Evolutionary conservation across 192 early-diverging fungal genomes (phyloP).

Genomic region (Pilaira anomala): DNA sequence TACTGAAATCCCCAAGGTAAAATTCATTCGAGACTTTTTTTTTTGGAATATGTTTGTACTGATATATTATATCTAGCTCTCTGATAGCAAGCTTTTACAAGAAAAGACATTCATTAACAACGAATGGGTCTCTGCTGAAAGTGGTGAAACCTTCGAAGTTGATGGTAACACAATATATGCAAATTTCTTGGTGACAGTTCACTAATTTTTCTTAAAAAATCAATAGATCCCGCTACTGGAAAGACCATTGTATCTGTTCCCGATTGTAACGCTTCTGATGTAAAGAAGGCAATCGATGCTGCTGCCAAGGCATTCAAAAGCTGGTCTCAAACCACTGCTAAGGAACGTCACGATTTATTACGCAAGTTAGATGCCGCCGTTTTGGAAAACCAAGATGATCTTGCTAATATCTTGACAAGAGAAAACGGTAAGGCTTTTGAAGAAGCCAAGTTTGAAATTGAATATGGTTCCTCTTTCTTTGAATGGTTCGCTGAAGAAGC

Average conservation of each 20-base stretch:
- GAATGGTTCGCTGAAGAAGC: conserved; percentile 90
- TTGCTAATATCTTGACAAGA: conserved; percentile 77
- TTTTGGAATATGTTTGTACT: background rate
- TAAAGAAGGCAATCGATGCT: conserved; percentile 48
- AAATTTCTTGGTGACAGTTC: background rate
- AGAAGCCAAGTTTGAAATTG: conserved; percentile 58
- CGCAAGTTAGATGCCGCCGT: conserved; percentile 63
- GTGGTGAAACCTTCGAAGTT: conserved; percentile 49
- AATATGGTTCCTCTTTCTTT: conserved; percentile 64
- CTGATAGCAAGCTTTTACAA: conserved; percentile 50
- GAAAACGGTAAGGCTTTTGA: conserved; percentile 75
- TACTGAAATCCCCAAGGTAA: conserved; percentile 11
- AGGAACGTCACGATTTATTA: conserved; percentile 54
- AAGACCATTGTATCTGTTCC: conserved; percentile 55
- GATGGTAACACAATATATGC: conserved; percentile 35
- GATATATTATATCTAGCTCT: too few species aligned
- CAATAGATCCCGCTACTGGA: conserved; percentile 57
- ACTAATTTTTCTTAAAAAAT: background rate
- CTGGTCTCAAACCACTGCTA: conserved; percentile 63
- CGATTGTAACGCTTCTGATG: conserved; percentile 59
- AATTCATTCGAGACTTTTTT: background rate
- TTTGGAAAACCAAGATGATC: conserved; percentile 62
- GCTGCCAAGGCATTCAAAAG: conserved; percentile 52
- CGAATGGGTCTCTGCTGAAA: conserved; percentile 47
- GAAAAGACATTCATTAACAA: conserved; percentile 55